Conservation (phyloP, 2,329 filamentous ascomycete species). For the Niveomyces coronatus region DNA sequence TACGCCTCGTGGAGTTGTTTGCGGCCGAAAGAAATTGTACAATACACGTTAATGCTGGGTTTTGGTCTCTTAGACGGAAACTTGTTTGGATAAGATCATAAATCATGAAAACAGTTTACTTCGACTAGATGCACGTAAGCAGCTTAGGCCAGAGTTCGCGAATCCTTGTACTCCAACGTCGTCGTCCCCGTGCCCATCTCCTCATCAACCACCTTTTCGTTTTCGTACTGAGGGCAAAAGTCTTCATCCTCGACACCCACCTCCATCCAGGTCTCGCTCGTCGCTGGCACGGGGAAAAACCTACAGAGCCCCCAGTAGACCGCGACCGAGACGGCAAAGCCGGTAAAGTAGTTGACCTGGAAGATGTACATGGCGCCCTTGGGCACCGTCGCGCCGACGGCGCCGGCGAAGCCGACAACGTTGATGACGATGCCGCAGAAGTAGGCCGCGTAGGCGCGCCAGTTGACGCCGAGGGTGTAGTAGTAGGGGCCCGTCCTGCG, state of each 20-base stretch:
- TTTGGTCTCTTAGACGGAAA: no score
- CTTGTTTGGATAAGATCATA: no score
- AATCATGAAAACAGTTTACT: neutral
- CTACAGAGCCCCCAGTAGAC: slow-evolving; percentile 64
- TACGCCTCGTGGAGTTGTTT: no score
- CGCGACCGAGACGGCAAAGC: slow-evolving; percentile 58
- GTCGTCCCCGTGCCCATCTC: slow-evolving; percentile 15
- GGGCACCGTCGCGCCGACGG: slow-evolving; percentile 62
- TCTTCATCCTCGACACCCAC: slow-evolving; percentile 54
- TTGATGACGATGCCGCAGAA: slow-evolving; percentile 79
- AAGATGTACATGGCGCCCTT: slow-evolving; percentile 76
- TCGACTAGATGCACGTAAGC: no score
- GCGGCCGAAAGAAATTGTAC: no score
- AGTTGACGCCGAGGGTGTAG: slow-evolving; percentile 64
- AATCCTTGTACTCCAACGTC: slow-evolving; percentile 1
- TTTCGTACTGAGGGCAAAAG: slow-evolving; percentile 36
- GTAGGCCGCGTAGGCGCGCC: slow-evolving; percentile 77
- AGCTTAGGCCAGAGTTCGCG: neutral
- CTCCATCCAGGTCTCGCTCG: slow-evolving; percentile 68
- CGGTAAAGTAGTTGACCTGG: slow-evolving; percentile 82
- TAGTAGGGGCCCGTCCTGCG: slow-evolving; percentile 60
- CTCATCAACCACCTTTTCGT: slow-evolving; percentile 21
- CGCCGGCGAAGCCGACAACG: slow-evolving; percentile 82
- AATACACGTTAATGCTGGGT: no score
- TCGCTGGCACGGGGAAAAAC: slow-evolving; percentile 62